phyloP scores from a whole-genome alignment of 2,329 filamentous ascomycete genomes.

The Sporothrix schenckii region DNA sequence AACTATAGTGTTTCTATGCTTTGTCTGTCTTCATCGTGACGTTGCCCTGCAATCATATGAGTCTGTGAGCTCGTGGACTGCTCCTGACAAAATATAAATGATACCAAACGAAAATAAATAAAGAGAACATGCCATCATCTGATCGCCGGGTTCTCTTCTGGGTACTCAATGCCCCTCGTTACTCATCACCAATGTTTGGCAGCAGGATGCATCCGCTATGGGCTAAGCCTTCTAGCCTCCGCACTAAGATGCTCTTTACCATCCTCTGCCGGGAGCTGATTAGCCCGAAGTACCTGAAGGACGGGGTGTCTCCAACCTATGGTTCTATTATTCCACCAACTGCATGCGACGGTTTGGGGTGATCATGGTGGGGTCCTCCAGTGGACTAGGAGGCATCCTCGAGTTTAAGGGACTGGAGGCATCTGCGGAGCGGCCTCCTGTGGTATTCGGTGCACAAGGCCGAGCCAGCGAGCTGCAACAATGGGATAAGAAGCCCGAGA shows the following conservation, averaged over 20 bases:
- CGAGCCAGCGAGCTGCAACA: constrained; percentile 15
- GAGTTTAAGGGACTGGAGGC: not conserved
- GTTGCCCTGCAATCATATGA: too few species aligned
- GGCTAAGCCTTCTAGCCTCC: not conserved
- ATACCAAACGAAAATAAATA: too few species aligned
- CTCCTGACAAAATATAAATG: not conserved
- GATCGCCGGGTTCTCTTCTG: too few species aligned
- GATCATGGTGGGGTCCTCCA: not conserved
- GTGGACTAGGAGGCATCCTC: not conserved
- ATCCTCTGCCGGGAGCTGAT: constrained; percentile 24
- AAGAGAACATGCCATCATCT: too few species aligned
- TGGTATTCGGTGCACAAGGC: constrained; percentile 9
- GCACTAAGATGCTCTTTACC: not conserved
- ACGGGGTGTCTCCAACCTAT: not conserved
- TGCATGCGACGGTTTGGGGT: not conserved
- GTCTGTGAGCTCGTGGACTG: too few species aligned
- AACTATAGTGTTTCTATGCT: too few species aligned
- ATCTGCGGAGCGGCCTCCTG: not conserved
- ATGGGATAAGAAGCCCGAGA: constrained; percentile 5
- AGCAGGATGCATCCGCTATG: not conserved
- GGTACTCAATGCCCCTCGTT: not conserved
- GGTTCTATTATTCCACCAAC: constrained; percentile 32
- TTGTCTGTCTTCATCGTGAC: too few species aligned
- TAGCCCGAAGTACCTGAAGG: constrained; percentile 26
- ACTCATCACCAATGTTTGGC: not conserved